Evolutionary conservation across 2,329 filamentous ascomycete species (phyloP).

Genomic region (Nemania sp.): DNA sequence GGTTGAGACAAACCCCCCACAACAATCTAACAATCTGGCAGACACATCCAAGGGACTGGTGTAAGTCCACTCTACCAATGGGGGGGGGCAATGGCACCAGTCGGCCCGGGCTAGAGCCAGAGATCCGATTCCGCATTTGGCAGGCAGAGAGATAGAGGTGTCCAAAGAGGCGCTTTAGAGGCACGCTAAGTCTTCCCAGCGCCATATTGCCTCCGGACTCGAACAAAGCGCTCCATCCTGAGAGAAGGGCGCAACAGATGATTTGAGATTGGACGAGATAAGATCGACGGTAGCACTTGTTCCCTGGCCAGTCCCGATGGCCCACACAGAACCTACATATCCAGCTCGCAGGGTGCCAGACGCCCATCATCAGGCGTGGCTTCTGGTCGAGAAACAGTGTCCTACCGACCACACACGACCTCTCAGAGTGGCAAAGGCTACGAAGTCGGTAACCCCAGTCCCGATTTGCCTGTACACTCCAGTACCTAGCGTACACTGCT

Average conservation of each 20-base stretch:
- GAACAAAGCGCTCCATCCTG: background rate
- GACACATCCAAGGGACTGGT: conserved; percentile 22
- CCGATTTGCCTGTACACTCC: too few relatives aligned
- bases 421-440: background rate
- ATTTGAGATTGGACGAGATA: conserved; percentile 3
- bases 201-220: background rate
- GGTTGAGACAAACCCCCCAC: conserved; percentile 7
- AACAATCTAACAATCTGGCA: conserved; percentile 3
- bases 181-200: background rate
- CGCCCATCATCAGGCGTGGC: too few relatives aligned
- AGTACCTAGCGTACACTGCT: too few relatives aligned
- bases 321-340: background rate
- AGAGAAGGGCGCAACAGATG: background rate
- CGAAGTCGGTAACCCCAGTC: too few relatives aligned
- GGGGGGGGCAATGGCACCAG: conserved; percentile 1
- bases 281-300: background rate
- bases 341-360: too few relatives aligned
- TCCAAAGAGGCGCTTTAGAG: background rate
- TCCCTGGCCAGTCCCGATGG: background rate
- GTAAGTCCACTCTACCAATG: conserved; percentile 9
- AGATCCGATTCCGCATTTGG: conserved; percentile 24
- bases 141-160: conserved; percentile 19
- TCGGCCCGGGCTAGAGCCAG: conserved; percentile 6
- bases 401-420: background rate
- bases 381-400: background rate